A percentile compares a stretch with the other conserved stretches of the same genome.
Evolutionary conservation across 441 rosid species (phyloP).

Genomic region (Theobroma grandiflorum): DNA sequence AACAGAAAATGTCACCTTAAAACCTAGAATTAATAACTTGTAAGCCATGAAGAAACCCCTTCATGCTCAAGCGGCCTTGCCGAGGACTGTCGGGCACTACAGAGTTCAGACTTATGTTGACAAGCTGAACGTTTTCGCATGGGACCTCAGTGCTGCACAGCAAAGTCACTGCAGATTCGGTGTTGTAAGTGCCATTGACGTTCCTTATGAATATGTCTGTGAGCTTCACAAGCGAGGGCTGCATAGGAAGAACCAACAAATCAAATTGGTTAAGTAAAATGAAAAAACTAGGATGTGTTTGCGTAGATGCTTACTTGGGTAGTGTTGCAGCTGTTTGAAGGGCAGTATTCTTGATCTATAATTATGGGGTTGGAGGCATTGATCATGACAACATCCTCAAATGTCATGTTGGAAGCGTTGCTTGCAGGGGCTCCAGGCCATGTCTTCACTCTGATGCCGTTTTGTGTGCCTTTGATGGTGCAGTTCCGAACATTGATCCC

Average conservation of each 20-base stretch:
- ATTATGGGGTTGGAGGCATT: constrained; percentile 68
- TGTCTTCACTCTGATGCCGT: constrained; percentile 61
- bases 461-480: constrained; percentile 52
- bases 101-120: constrained; percentile 29
- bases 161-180: constrained; percentile 38
- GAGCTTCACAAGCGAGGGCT: constrained; percentile 60
- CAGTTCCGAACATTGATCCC: constrained; percentile 50
- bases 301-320: constrained; percentile 36
- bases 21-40: constrained; percentile 39
- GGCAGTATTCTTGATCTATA: constrained; percentile 63
- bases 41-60: constrained; percentile 39
- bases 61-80: constrained; percentile 31
- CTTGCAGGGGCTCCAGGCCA: constrained; percentile 52
- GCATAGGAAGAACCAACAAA: not conserved
- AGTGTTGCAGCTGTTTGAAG: constrained; percentile 41
- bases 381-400: constrained; percentile 51
- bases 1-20: not conserved
- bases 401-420: constrained; percentile 47
- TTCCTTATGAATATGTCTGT: constrained; percentile 45
- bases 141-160: constrained; percentile 50
- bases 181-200: constrained; percentile 57
- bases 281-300: no score
- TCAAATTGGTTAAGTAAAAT: not conserved
- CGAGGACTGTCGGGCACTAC: not conserved
- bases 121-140: constrained; percentile 45